phyloP scores from a whole-genome alignment of 169 alveolate genomes.

The Cryptosporidium xiaoi region DNA sequence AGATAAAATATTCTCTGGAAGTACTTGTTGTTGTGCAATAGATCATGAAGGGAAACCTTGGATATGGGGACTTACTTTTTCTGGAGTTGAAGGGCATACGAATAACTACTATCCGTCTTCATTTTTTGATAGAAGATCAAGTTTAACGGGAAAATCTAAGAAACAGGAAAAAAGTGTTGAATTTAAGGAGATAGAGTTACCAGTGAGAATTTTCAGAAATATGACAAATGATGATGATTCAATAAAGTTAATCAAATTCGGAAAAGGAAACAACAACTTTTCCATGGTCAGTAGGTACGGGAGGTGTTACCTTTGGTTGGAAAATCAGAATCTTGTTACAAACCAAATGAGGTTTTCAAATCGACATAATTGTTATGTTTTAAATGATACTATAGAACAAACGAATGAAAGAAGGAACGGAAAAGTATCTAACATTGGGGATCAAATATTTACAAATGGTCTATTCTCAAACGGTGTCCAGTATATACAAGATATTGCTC shows the following conservation, averaged over 20 bases:
- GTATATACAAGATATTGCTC: slow-evolving; percentile 13
- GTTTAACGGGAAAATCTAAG: background rate
- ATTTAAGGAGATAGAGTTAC: slow-evolving; percentile 26
- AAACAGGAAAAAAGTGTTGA: background rate
- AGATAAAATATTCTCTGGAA: slow-evolving; percentile 28
- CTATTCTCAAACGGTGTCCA: too few relatives aligned
- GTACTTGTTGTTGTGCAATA: slow-evolving; percentile 62
- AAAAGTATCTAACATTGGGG: background rate
- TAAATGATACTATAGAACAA: background rate
- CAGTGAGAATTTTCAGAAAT: slow-evolving; percentile 52
- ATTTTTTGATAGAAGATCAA: background rate
- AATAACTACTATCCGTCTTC: background rate
- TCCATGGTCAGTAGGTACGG: slow-evolving; percentile 44
- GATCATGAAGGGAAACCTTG: slow-evolving; percentile 66
- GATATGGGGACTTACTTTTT: slow-evolving; percentile 53
- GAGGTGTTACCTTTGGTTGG: slow-evolving; percentile 53
- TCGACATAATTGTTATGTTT: slow-evolving; percentile 26
- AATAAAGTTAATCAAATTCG: slow-evolving; percentile 27
- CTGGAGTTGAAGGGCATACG: slow-evolving; percentile 26
- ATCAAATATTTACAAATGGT: too few relatives aligned
- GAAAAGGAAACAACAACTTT: slow-evolving; percentile 59
- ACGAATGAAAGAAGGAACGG: background rate
- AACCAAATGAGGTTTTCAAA: slow-evolving; percentile 40
- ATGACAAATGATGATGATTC: slow-evolving; percentile 44
- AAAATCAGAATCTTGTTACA: slow-evolving; percentile 12